phyloP scores from a whole-genome alignment of 2,329 filamentous ascomycete species.

The Nemania diffusa region DNA sequence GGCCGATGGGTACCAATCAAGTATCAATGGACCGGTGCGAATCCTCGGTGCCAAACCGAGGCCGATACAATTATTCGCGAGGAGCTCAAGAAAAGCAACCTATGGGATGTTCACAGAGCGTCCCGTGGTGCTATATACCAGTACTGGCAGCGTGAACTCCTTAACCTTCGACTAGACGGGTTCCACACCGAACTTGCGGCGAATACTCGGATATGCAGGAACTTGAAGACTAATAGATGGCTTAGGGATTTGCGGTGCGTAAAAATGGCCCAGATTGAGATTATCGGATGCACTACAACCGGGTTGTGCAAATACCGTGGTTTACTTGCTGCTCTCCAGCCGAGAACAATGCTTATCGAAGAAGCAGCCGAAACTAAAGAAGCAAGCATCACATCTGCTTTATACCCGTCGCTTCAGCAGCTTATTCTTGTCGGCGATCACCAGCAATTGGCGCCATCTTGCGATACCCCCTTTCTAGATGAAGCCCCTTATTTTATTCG shows the following conservation, averaged over 20 bases:
- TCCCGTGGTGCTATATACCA: constrained; percentile 74
- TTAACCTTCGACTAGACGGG: constrained; percentile 57
- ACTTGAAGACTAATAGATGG: constrained; percentile 67
- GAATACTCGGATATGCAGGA: constrained; percentile 61
- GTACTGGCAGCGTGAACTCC: constrained; percentile 66
- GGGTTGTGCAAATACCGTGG: constrained; percentile 83
- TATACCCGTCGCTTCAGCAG: constrained; percentile 63
- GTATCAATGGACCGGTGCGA: constrained; percentile 54
- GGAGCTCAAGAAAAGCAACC: constrained; percentile 57
- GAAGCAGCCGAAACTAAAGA: constrained; percentile 83
- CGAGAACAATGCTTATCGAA: constrained; percentile 78
- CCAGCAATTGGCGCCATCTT: constrained; percentile 78
- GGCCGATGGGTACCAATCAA: constrained; percentile 57
- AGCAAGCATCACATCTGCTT: constrained; percentile 64
- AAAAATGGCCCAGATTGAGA: constrained; percentile 52
- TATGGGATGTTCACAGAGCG: constrained; percentile 68
- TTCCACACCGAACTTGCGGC: constrained; percentile 62
- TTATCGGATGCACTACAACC: constrained; percentile 79
- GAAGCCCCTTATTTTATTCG: constrained; percentile 72
- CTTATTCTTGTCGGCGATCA: constrained; percentile 78
- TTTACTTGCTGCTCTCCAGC: constrained; percentile 72
- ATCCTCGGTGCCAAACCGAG: constrained; percentile 39
- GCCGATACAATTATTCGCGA: constrained; percentile 49
- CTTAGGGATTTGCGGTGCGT: constrained; percentile 63
- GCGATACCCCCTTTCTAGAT: constrained; percentile 69